Percentiles rank a stretch among this genome's conserved stretches.
Conservation (phyloP, 345 rosid species). For the Hibiscus mutabilis region DNA sequence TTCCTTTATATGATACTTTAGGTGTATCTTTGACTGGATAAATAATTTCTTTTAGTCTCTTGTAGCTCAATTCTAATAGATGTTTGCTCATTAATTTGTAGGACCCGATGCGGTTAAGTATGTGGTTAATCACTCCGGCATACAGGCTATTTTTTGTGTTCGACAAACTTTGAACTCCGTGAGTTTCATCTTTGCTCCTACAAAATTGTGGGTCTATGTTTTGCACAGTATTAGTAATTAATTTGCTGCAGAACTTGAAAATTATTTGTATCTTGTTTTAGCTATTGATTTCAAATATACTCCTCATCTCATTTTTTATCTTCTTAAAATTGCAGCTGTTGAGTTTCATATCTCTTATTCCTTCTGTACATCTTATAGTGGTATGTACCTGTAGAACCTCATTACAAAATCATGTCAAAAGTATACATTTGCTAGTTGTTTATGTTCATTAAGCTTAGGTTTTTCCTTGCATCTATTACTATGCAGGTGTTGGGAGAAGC, state of each 20-base stretch:
- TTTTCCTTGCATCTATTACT: slow-evolving; percentile 12
- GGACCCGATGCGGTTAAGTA: slow-evolving; percentile 90
- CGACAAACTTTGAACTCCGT: slow-evolving; percentile 69
- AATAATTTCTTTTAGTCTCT: background rate
- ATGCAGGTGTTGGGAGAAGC: slow-evolving; percentile 73
- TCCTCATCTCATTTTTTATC: background rate
- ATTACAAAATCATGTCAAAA: background rate
- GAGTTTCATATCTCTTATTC: slow-evolving; percentile 73
- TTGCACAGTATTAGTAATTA: background rate
- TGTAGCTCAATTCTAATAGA: slow-evolving; percentile 14
- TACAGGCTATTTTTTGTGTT: slow-evolving; percentile 77
- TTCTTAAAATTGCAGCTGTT: slow-evolving; percentile 45
- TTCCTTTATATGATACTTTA: slow-evolving; percentile 91
- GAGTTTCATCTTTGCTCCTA: slow-evolving; percentile 30
- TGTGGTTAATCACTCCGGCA: slow-evolving; percentile 60
- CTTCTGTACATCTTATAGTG: slow-evolving; percentile 65
- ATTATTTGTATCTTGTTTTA: background rate
- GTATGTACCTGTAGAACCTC: slow-evolving; percentile 31
- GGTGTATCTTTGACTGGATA: slow-evolving; percentile 36
- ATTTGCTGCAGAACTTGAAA: background rate
- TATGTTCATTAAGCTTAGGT: background rate
- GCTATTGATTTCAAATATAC: background rate
- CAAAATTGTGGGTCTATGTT: background rate
- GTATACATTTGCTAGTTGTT: background rate
- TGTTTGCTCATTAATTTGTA: slow-evolving; percentile 18